Evolutionary conservation across 495 filamentous ascomycete genomes (phyloP).

Genomic region (Aspergillus nanangensis): DNA sequence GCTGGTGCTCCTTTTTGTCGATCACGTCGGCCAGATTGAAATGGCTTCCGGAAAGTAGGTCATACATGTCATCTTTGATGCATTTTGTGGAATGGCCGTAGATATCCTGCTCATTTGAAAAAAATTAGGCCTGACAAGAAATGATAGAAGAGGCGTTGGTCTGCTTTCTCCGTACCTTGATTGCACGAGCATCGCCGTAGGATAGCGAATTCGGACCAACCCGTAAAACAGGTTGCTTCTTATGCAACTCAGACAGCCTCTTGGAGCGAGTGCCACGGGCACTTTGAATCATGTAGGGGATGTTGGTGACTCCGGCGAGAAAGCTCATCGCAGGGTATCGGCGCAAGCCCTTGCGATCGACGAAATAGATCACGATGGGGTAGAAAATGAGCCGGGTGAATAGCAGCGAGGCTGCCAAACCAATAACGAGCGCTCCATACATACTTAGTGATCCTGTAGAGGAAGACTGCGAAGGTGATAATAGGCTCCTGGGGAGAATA

Average conservation of each 20-base stretch:
- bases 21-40: slow-evolving; percentile 35
- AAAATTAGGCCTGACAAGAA: too few relatives aligned
- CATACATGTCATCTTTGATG: slow-evolving; percentile 42
- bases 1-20: slow-evolving; percentile 32
- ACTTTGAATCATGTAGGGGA: slow-evolving; percentile 30
- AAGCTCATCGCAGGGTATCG: slow-evolving; percentile 34
- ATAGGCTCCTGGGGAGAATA: too few relatives aligned
- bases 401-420: too few relatives aligned
- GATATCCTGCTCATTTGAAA: too few relatives aligned
- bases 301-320: slow-evolving; percentile 32
- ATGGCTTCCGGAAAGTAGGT: slow-evolving; percentile 26
- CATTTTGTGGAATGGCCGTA: slow-evolving; percentile 45
- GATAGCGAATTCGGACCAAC: slow-evolving; percentile 46
- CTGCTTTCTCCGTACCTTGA: too few relatives aligned
- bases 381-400: too few relatives aligned
- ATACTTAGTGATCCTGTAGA: too few relatives aligned
- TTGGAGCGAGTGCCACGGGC: slow-evolving; percentile 30
- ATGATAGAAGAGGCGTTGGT: too few relatives aligned
- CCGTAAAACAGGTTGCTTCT: slow-evolving; percentile 36
- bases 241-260: slow-evolving; percentile 29
- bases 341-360: slow-evolving; percentile 37
- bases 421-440: too few relatives aligned
- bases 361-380: slow-evolving; percentile 29
- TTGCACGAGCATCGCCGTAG: slow-evolving; percentile 28
- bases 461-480: too few relatives aligned